These are phyloP conservation scores for Raphanus raphanistrum DNA, from an alignment of 345 rosid genomes.

Conservation along the genomic window DNA sequence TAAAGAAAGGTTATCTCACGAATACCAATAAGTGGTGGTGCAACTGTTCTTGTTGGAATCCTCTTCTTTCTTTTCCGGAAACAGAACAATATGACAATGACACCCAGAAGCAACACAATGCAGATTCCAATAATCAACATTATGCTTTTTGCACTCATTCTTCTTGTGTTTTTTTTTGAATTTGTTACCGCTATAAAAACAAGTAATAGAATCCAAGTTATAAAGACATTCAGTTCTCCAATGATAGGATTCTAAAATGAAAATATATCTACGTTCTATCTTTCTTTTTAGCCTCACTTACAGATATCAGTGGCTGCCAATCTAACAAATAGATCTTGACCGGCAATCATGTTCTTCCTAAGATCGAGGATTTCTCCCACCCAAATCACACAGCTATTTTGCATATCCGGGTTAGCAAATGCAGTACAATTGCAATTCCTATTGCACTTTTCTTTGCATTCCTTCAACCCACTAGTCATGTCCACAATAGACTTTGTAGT, in stretches of 20 bases:
- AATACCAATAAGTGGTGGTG: background rate
- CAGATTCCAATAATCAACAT: background rate
- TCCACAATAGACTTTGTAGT: constrained; percentile 39
- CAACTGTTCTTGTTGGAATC: background rate
- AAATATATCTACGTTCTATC: too few species aligned
- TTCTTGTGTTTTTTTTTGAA: background rate
- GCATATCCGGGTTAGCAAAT: background rate
- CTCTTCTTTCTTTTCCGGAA: background rate
- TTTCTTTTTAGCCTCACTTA: background rate
- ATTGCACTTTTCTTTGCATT: background rate
- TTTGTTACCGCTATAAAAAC: background rate
- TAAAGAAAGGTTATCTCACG: background rate
- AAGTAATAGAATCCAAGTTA: background rate
- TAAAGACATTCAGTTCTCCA: background rate
- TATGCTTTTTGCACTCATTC: background rate
- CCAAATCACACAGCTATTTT: constrained; percentile 1
- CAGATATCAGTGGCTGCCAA: background rate
- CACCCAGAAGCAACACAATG: background rate
- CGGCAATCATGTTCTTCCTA: background rate
- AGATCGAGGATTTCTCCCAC: background rate
- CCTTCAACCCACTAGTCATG: constrained; percentile 2
- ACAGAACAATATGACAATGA: background rate
- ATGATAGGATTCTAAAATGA: too few species aligned
- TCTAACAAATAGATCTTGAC: background rate
- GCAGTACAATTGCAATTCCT: background rate